Conservation (phyloP, 179 eudicot species). For the Vitellaria paradoxa region DNA sequence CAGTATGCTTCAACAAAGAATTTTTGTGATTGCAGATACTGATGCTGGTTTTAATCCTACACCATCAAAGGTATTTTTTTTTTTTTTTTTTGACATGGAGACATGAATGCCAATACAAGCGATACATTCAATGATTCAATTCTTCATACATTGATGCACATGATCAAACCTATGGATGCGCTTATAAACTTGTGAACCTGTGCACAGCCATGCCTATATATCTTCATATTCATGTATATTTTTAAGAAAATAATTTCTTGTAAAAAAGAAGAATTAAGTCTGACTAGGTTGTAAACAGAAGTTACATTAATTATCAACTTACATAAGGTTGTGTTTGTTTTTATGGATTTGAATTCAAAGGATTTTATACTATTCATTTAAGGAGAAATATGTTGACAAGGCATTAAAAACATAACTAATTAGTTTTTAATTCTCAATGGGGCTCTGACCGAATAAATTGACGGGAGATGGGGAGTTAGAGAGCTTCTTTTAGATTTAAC, state of each 20-base stretch:
- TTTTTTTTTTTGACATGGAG: not conserved
- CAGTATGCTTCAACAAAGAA: slow-evolving; percentile 6
- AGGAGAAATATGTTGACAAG: too few relatives aligned
- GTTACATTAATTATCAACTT: not conserved
- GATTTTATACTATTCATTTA: not conserved
- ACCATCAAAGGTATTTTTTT: slow-evolving; percentile 56
- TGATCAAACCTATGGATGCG: not conserved
- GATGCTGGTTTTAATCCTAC: slow-evolving; percentile 84
- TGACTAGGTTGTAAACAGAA: not conserved
- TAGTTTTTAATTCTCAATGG: too few relatives aligned
- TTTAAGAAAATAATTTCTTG: too few relatives aligned
- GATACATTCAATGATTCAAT: too few relatives aligned
- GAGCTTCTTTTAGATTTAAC: too few relatives aligned
- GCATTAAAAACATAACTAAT: too few relatives aligned
- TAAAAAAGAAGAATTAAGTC: not conserved
- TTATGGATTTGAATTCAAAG: too few relatives aligned
- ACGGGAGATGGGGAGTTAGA: too few relatives aligned
- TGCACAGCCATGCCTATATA: not conserved
- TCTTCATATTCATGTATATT: not conserved
- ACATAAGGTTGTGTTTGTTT: not conserved
- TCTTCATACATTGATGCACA: not conserved
- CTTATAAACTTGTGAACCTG: not conserved
- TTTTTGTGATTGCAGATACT: slow-evolving; percentile 53
- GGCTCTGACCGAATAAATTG: too few relatives aligned
- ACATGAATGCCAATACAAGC: not conserved